These are phyloP conservation scores for Gelatoporia subvermispora DNA, from an alignment of 768 basidiomycete genomes.

Conservation along the genomic window DNA sequence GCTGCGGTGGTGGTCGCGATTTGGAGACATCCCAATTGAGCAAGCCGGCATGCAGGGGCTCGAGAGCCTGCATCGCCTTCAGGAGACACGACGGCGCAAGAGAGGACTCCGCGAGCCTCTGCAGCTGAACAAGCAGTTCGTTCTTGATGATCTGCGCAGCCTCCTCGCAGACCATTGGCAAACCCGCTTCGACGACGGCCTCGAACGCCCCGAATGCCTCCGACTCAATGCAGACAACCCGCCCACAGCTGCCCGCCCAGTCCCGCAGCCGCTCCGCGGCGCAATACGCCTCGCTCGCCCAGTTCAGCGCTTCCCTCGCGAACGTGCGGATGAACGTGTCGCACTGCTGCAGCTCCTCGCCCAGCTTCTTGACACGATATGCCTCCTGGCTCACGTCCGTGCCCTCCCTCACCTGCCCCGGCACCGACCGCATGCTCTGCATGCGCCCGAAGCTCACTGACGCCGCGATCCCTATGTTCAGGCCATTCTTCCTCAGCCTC, in stretches of 20 bases:
- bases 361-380: slow-evolving; percentile 48
- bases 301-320: slow-evolving; percentile 57
- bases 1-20: slow-evolving; percentile 59
- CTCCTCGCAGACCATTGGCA: slow-evolving; percentile 38
- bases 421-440: slow-evolving; percentile 40
- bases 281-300: slow-evolving; percentile 49
- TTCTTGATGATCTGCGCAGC: slow-evolving; percentile 40
- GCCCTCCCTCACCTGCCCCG: slow-evolving; percentile 31
- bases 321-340: slow-evolving; percentile 58
- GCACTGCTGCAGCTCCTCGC: slow-evolving; percentile 50
- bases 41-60: slow-evolving; percentile 66
- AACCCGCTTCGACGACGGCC: slow-evolving; percentile 8
- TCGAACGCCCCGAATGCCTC: slow-evolving; percentile 63
- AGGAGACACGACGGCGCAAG: slow-evolving; percentile 62
- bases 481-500: slow-evolving; percentile 33
- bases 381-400: slow-evolving; percentile 35
- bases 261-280: slow-evolving; percentile 45
- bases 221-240: slow-evolving; percentile 44
- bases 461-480: slow-evolving; percentile 45
- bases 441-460: slow-evolving; percentile 58
- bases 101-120: slow-evolving; percentile 53
- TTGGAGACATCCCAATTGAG: slow-evolving; percentile 61
- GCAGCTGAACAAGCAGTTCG: slow-evolving; percentile 53
- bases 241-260: slow-evolving; percentile 65
- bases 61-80: slow-evolving; percentile 64